Percentiles rank a stretch among this genome's conserved stretches.
phyloP scores from a whole-genome alignment of 2,329 filamentous ascomycete species.

The Clonostachys solani region DNA sequence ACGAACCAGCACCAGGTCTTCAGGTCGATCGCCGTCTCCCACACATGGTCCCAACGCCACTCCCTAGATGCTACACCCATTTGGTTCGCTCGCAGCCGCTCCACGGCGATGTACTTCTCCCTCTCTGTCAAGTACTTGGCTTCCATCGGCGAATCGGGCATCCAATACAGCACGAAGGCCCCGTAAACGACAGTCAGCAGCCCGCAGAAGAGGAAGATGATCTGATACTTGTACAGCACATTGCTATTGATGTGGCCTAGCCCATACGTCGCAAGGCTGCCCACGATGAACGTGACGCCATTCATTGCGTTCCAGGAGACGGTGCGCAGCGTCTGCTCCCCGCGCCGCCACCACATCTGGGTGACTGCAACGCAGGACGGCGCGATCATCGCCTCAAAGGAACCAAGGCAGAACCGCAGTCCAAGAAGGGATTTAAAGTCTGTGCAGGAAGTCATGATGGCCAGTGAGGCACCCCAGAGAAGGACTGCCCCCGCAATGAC shows the following conservation, averaged over 20 bases:
- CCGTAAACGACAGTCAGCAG: constrained; percentile 38
- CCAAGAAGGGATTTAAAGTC: constrained; percentile 36
- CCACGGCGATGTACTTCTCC: constrained; percentile 54
- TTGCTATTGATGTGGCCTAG: constrained; percentile 18
- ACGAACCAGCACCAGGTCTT: constrained; percentile 38
- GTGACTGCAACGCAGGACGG: constrained; percentile 22
- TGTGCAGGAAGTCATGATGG: constrained; percentile 41
- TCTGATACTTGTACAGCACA: constrained; percentile 5
- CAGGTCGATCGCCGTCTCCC: constrained; percentile 26
- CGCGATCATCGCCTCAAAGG: constrained; percentile 36
- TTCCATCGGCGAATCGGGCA: constrained; percentile 61
- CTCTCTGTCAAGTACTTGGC: constrained; percentile 50
- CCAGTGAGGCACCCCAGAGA: constrained; percentile 48
- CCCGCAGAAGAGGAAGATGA: constrained; percentile 27
- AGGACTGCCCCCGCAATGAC: constrained; percentile 45
- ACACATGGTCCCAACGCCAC: constrained; percentile 35
- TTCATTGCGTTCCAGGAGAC: constrained; percentile 24
- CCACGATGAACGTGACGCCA: constrained; percentile 39
- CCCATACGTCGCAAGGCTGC: constrained; percentile 21
- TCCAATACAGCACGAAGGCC: constrained; percentile 40
- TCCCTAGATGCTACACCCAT: constrained; percentile 29
- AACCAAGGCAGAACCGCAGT: constrained; percentile 34
- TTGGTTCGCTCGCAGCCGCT: constrained; percentile 49
- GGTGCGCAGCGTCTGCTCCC: constrained; percentile 23
- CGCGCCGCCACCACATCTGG: constrained; percentile 27